These are phyloP conservation scores for Arabidopsis hybrid DNA, from an alignment of 441 rosid genomes.

Conservation along the genomic window DNA sequence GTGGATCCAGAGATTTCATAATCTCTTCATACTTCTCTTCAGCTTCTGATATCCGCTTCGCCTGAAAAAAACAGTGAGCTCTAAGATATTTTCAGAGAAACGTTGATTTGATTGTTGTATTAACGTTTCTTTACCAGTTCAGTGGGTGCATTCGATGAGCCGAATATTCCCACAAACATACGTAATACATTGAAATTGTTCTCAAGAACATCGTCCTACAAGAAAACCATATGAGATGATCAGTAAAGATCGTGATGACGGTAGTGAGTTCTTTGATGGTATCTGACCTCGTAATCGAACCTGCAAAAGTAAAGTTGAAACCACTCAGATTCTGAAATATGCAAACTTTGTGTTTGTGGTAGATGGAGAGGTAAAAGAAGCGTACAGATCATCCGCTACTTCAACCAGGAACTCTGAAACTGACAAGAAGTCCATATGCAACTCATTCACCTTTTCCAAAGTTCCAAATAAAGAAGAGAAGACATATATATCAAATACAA, in stretches of 20 bases:
- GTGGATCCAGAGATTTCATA: constrained; percentile 66
- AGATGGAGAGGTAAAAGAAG: constrained; percentile 16
- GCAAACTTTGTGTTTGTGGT: constrained; percentile 42
- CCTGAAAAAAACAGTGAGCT: constrained; percentile 49
- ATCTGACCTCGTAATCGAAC: constrained; percentile 82
- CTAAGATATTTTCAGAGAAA: constrained; percentile 1
- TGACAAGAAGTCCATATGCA: constrained; percentile 91
- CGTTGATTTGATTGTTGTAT: neutral
- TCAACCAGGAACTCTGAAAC: constrained; percentile 86
- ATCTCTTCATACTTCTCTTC: constrained; percentile 68
- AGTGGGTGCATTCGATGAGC: constrained; percentile 69
- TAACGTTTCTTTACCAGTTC: constrained; percentile 59
- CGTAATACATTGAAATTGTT: constrained; percentile 82
- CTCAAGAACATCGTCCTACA: constrained; percentile 83
- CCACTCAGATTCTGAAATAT: constrained; percentile 25
- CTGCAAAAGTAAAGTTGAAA: constrained; percentile 49
- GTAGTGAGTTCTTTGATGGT: neutral
- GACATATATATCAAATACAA: constrained; percentile 4
- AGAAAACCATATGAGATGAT: constrained; percentile 22
- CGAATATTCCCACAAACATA: constrained; percentile 80
- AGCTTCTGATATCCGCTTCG: constrained; percentile 72
- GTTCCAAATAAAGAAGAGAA: constrained; percentile 50
- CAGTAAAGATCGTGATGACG: constrained; percentile 2
- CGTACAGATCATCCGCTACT: constrained; percentile 90
- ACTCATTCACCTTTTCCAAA: constrained; percentile 69